A percentile compares a stretch with the other conserved stretches of the same genome.
Evolutionary conservation across 495 filamentous ascomycete genomes (phyloP).

Genomic region (Jackrogersella multiformis): DNA sequence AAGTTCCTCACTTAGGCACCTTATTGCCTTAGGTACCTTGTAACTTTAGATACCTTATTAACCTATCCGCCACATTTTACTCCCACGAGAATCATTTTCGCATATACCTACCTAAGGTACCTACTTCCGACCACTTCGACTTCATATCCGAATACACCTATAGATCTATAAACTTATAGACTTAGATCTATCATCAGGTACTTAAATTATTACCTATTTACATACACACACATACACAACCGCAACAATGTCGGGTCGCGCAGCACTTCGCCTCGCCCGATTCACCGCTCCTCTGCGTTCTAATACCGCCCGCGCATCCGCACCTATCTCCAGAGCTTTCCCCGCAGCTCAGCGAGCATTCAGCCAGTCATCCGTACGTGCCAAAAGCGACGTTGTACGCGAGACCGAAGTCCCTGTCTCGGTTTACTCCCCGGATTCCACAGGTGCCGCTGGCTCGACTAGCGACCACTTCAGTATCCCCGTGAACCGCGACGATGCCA

Average conservation of each 20-base stretch:
- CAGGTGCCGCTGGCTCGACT: constrained; percentile 56
- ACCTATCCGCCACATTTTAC: too few relatives aligned
- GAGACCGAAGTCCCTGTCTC: constrained; percentile 62
- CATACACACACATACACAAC: constrained; percentile 26
- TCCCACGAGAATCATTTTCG: too few relatives aligned
- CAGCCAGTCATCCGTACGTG: constrained; percentile 43
- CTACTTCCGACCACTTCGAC: not conserved
- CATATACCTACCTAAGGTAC: too few relatives aligned
- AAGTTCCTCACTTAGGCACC: too few relatives aligned
- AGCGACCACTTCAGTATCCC: constrained; percentile 79
- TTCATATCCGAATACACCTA: constrained; percentile 1
- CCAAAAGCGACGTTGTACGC: constrained; percentile 54
- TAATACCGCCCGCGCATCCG: constrained; percentile 35
- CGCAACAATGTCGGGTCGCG: constrained; percentile 54
- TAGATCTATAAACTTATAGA: not conserved
- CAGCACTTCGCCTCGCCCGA: constrained; percentile 47
- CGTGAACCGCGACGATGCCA: constrained; percentile 66
- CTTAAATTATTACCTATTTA: not conserved
- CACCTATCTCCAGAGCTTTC: constrained; percentile 47
- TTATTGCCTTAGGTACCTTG: too few relatives aligned
- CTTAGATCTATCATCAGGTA: too few relatives aligned
- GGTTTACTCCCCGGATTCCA: constrained; percentile 56
- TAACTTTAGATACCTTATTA: too few relatives aligned
- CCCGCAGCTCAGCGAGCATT: constrained; percentile 50
- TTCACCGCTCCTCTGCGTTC: constrained; percentile 48